phyloP scores from a whole-genome alignment of 345 rosid genomes.

The Moringa oleifera region DNA sequence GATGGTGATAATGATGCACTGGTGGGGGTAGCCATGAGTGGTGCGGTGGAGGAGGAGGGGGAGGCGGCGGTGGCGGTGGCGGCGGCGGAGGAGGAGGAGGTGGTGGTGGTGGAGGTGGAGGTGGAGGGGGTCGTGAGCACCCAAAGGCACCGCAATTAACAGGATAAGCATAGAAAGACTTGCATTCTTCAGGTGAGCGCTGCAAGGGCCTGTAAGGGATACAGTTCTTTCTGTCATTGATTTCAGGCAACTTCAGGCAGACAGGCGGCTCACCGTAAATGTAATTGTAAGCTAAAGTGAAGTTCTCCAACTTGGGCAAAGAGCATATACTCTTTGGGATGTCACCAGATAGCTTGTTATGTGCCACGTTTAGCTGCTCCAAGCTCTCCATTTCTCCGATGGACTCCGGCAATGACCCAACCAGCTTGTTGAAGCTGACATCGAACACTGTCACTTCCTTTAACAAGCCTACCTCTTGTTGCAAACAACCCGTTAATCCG shows the following conservation, averaged over 20 bases:
- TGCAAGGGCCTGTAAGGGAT: slow-evolving; percentile 55
- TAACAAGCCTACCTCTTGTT: slow-evolving; percentile 46
- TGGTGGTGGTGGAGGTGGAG: slow-evolving; percentile 22
- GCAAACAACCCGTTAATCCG: slow-evolving; percentile 61
- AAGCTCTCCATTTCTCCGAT: slow-evolving; percentile 65
- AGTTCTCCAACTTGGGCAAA: slow-evolving; percentile 65
- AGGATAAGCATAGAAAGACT: slow-evolving; percentile 46
- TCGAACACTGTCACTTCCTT: slow-evolving; percentile 64
- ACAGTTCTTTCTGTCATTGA: slow-evolving; percentile 64
- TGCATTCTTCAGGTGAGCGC: slow-evolving; percentile 54
- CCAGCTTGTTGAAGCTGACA: slow-evolving; percentile 57
- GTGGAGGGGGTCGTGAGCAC: slow-evolving; percentile 41
- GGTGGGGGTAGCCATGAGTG: slow-evolving; percentile 1
- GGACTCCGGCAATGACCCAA: slow-evolving; percentile 59
- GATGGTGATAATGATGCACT: background rate
- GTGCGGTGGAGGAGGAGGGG: slow-evolving; percentile 1
- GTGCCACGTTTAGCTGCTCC: slow-evolving; percentile 73
- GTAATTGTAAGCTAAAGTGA: slow-evolving; percentile 66
- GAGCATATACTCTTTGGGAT: slow-evolving; percentile 61
- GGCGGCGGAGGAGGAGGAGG: slow-evolving; percentile 18
- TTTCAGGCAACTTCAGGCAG: slow-evolving; percentile 44
- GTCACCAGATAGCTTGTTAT: slow-evolving; percentile 54
- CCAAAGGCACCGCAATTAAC: slow-evolving; percentile 48
- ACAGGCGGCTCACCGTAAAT: slow-evolving; percentile 50
- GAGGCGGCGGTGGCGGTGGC: slow-evolving; percentile 10